Conservation (phyloP, 179 eudicot species). For the Amaranthus tricolor region DNA sequence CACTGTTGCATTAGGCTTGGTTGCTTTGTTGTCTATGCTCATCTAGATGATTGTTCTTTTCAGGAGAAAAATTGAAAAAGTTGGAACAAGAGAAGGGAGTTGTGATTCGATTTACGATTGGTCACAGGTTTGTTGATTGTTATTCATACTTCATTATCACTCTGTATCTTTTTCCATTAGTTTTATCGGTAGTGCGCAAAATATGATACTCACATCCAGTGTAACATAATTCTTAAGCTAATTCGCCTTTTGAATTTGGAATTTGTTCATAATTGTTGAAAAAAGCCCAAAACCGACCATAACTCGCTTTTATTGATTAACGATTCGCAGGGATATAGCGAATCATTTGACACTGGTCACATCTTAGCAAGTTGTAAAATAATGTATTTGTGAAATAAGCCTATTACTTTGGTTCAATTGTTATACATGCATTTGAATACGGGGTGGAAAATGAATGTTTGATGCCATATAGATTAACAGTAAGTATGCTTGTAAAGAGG, state of each 20-base stretch:
- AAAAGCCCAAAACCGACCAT: too few relatives aligned
- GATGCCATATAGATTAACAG: not conserved
- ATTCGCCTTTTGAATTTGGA: too few relatives aligned
- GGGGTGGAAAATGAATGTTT: too few relatives aligned
- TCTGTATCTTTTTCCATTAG: not conserved
- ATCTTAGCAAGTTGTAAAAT: not conserved
- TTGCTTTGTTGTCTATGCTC: not conserved
- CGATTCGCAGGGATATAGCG: too few relatives aligned
- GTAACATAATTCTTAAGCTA: too few relatives aligned
- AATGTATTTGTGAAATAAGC: not conserved
- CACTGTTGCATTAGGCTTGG: slow-evolving; percentile 6
- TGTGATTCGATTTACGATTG: slow-evolving; percentile 77
- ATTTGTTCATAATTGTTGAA: too few relatives aligned
- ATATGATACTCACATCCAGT: too few relatives aligned
- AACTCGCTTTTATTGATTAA: too few relatives aligned
- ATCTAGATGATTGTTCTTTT: not conserved
- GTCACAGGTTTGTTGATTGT: slow-evolving; percentile 62
- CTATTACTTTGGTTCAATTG: slow-evolving; percentile 4
- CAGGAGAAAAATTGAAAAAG: slow-evolving; percentile 57
- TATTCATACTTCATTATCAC: not conserved
- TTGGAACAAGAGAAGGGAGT: slow-evolving; percentile 85
- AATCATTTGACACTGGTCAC: too few relatives aligned
- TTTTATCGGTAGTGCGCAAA: not conserved
- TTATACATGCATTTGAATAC: not conserved
- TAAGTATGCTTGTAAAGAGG: not conserved